Evolutionary conservation across 140 eudicot genomes (phyloP), one percentile per base, ranked within the genome.

Genomic region (Stevia rebaudiana): DNA sequence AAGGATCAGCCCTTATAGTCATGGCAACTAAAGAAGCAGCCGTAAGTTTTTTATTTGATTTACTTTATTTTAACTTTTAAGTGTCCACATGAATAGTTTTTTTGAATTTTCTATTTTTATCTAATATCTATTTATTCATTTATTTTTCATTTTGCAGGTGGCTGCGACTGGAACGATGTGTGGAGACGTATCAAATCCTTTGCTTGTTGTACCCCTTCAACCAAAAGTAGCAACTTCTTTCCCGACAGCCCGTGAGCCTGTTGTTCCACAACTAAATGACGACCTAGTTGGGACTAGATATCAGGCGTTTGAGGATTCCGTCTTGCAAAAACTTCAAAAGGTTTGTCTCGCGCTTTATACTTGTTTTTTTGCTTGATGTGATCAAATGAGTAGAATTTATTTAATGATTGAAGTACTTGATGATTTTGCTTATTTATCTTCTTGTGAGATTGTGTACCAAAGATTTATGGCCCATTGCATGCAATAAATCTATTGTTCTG

Each of bases 11-110:
- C 0, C 81, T 91, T 69, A 76, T 91, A 4, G 96, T 77, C 4
- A 87, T 91, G 96, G 85, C 71, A n/a, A 71, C 87, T 4, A 81
- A 83, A 73, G 96, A 91, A 56, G 96, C 74, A 54, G 95, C 77
- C 47, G 91, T 90, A 64, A 72, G 86, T 79, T 36, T 54, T 49
- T 46, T 65, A 12, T 5, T 11, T 37, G 22, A 11, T 23, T 49
- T 18, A 15, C n/a, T n/a, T n/a, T n/a, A n/a, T n/a, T n/a, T n/a
- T n/a, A n/a, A n/a, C n/a, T n/a, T n/a, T n/a, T n/a, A n/a, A n/a
- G n/a, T n/a, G n/a, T n/a, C n/a, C n/a, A n/a, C n/a, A n/a, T n/a
- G n/a, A n/a, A n/a, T n/a, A n/a, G n/a, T n/a, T n/a, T n/a, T n/a
- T n/a, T n/a, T n/a, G n/a, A n/a, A n/a, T n/a, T n/a, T n/a, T n/a